Percentiles rank a stretch among this genome's conserved stretches.
Evolutionary conservation across 768 basidiomycete genomes (phyloP).

Genomic region (Podaxis sp.): DNA sequence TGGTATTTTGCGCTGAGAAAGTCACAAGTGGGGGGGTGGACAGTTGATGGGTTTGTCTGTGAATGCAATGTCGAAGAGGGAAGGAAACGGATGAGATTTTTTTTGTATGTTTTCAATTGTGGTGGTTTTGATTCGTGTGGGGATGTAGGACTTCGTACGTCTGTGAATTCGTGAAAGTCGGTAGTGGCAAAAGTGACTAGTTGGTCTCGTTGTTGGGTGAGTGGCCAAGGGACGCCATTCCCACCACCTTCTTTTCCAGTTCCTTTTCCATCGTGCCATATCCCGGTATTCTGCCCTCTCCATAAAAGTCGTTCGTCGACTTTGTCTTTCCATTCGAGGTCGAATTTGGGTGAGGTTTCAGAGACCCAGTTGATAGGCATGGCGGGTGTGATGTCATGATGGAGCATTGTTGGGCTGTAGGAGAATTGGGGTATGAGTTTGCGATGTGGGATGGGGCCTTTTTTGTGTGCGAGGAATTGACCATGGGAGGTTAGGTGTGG

Average conservation of each 20-base stretch:
- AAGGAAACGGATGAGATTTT: slow-evolving; percentile 21
- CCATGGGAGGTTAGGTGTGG: slow-evolving; percentile 38
- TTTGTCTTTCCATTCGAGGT: slow-evolving; percentile 60
- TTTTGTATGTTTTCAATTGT: not conserved
- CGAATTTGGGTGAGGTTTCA: slow-evolving; percentile 27
- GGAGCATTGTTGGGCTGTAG: slow-evolving; percentile 40
- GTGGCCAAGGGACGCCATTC: slow-evolving; percentile 12
- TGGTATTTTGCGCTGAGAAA: slow-evolving; percentile 41
- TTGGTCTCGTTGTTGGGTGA: slow-evolving; percentile 34
- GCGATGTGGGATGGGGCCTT: slow-evolving; percentile 38
- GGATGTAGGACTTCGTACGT: not conserved
- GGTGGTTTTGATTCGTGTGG: not conserved
- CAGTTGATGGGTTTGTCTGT: slow-evolving; percentile 40
- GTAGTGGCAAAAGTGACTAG: slow-evolving; percentile 33
- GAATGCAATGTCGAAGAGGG: slow-evolving; percentile 57
- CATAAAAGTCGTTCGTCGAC: slow-evolving; percentile 54
- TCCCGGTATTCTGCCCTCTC: slow-evolving; percentile 74
- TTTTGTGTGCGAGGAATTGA: slow-evolving; percentile 43
- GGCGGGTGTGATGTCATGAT: slow-evolving; percentile 48
- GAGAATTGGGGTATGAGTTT: slow-evolving; percentile 49
- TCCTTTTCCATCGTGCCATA: slow-evolving; percentile 28
- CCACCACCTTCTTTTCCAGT: slow-evolving; percentile 34
- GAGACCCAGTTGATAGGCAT: slow-evolving; percentile 41
- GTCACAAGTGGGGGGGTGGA: slow-evolving; percentile 32
- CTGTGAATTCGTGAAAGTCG: not conserved